A percentile compares a stretch with the other conserved stretches of the same genome.
These are phyloP conservation scores for Ceriops zippeliana DNA, from an alignment of 345 rosid species.

Conservation along the genomic window DNA sequence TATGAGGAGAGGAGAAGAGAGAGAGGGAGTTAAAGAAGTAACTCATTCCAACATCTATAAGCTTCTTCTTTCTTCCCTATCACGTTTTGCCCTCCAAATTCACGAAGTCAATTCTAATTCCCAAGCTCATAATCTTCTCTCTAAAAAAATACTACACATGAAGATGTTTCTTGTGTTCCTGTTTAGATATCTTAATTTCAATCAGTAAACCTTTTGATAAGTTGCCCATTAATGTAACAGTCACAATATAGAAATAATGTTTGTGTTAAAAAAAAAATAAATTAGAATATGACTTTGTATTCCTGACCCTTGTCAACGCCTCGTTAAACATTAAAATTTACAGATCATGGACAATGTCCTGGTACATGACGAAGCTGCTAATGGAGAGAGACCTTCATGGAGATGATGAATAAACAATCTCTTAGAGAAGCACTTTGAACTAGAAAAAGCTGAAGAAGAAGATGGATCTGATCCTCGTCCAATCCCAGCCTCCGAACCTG, in stretches of 20 bases:
- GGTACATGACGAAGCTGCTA: conserved; percentile 50
- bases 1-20: neutral
- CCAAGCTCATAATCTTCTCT: no score
- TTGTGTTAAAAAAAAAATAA: neutral
- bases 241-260: neutral
- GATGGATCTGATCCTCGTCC: conserved; percentile 43
- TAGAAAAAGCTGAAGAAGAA: conserved; percentile 51
- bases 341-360: conserved; percentile 57
- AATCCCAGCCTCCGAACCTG: conserved; percentile 35
- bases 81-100: neutral
- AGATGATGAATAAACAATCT: conserved; percentile 36
- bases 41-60: neutral
- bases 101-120: no score
- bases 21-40: neutral
- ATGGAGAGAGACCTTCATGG: conserved; percentile 40
- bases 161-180: neutral
- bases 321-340: conserved; percentile 13
- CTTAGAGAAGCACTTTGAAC: conserved; percentile 29
- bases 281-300: neutral
- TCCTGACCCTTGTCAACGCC: neutral
- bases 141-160: neutral
- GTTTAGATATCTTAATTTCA: neutral
- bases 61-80: neutral
- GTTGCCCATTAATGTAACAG: neutral
- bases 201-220: neutral